Evolutionary conservation across 768 basidiomycete genomes (phyloP).

Genomic region (Suillus subluteus): DNA sequence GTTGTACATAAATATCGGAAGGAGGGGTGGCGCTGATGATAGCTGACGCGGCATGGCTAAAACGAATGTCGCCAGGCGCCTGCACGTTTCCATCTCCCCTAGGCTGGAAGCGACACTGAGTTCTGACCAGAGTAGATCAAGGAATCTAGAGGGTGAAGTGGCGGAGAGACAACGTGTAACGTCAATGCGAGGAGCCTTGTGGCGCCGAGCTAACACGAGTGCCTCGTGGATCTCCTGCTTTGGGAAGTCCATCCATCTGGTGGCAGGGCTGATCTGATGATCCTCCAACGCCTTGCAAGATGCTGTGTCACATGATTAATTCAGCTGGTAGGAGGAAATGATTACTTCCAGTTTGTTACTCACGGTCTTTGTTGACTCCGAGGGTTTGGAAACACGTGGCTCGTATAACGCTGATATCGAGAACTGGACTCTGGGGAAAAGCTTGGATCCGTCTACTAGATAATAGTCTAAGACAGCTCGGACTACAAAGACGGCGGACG

Average conservation of each 20-base stretch:
- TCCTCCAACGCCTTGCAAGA: conserved; percentile 23
- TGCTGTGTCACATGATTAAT: conserved; percentile 16
- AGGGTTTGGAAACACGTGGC: conserved; percentile 43
- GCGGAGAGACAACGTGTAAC: conserved; percentile 67
- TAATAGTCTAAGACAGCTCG: conserved; percentile 50
- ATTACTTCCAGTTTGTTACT: conserved; percentile 13
- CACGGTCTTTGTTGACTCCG: conserved; percentile 43
- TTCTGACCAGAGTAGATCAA: conserved; percentile 72
- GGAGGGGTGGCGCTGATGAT: conserved; percentile 57
- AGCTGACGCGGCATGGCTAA: conserved; percentile 60
- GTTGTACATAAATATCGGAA: conserved; percentile 74
- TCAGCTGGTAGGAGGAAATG: conserved; percentile 1
- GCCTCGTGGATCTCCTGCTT: conserved; percentile 60
- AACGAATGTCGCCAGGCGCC: conserved; percentile 69
- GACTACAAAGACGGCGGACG: conserved; percentile 66
- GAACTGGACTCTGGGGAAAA: conserved; percentile 30
- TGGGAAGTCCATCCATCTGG: conserved; percentile 56
- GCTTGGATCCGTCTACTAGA: conserved; percentile 44
- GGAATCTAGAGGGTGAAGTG: conserved; percentile 60
- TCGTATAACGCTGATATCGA: conserved; percentile 44
- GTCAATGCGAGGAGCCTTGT: conserved; percentile 67
- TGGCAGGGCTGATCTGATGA: conserved; percentile 27
- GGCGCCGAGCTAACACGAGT: conserved; percentile 57
- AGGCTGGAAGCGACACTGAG: conserved; percentile 53
- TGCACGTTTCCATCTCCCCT: conserved; percentile 63